Conservation (phyloP, 768 basidiomycete genomes). For the Dioszegia crocea region DNA sequence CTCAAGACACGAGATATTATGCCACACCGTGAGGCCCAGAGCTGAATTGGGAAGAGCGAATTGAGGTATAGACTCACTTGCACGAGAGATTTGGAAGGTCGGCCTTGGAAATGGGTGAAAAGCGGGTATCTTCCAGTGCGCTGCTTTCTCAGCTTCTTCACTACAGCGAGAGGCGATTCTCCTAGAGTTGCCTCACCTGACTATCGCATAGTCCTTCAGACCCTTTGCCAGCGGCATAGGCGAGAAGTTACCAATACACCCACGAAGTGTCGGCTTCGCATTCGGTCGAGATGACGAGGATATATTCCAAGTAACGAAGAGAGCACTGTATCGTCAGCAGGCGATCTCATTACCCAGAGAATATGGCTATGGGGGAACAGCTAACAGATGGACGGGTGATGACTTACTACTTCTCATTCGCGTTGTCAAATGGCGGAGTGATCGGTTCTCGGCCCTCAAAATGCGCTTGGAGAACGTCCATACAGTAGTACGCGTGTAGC, state of each 20-base stretch:
- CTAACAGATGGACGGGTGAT: background rate
- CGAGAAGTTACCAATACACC: slow-evolving; percentile 93
- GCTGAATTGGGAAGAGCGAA: background rate
- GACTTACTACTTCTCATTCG: slow-evolving; percentile 72
- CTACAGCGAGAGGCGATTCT: background rate
- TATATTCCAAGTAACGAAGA: slow-evolving; percentile 97
- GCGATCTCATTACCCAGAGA: too few relatives aligned
- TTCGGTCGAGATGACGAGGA: slow-evolving; percentile 56
- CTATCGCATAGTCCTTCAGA: slow-evolving; percentile 80
- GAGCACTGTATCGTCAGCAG: slow-evolving; percentile 57
- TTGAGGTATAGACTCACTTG: slow-evolving; percentile 59
- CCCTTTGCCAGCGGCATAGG: slow-evolving; percentile 69
- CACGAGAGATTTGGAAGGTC: slow-evolving; percentile 82
- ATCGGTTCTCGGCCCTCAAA: slow-evolving; percentile 57
- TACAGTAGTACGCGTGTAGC: slow-evolving; percentile 51
- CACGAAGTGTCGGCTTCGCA: slow-evolving; percentile 59
- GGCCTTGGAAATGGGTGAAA: slow-evolving; percentile 66
- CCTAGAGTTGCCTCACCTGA: slow-evolving; percentile 53
- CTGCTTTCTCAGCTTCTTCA: background rate
- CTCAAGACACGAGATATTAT: too few relatives aligned
- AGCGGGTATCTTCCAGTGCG: slow-evolving; percentile 81
- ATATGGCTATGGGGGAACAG: background rate
- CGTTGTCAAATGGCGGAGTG: slow-evolving; percentile 57
- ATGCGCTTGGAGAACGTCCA: slow-evolving; percentile 49
- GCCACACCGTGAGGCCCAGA: too few relatives aligned